These are phyloP conservation scores for Tubosaeta sp. DNA, from an alignment of 768 basidiomycete species.

Conservation along the genomic window DNA sequence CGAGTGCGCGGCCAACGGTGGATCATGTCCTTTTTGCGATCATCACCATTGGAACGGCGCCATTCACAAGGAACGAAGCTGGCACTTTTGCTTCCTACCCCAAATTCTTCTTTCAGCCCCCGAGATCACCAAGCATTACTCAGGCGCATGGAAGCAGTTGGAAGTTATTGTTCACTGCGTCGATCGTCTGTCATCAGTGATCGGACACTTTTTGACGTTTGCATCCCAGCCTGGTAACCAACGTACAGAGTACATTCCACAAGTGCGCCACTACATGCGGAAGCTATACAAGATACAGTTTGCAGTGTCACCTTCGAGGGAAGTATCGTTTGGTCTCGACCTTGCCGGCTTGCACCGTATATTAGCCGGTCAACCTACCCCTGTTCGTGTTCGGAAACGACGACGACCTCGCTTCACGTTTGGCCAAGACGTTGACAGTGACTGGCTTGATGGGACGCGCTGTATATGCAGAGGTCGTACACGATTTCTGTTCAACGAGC, in stretches of 20 bases:
- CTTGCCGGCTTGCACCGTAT: conserved; percentile 80
- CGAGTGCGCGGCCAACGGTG: conserved; percentile 80
- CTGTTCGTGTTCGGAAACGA: conserved; percentile 52
- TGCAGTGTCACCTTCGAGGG: conserved; percentile 77
- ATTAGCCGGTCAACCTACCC: conserved; percentile 60
- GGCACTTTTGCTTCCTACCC: conserved; percentile 80
- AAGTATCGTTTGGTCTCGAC: conserved; percentile 78
- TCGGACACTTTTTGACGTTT: conserved; percentile 77
- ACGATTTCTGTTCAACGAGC: conserved; percentile 53
- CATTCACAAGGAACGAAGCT: conserved; percentile 76
- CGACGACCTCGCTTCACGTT: conserved; percentile 60
- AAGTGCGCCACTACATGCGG: conserved; percentile 87
- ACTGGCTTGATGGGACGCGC: conserved; percentile 71
- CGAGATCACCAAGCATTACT: conserved; percentile 73
- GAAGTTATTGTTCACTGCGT: conserved; percentile 77
- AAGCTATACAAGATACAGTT: conserved; percentile 88
- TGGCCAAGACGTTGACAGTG: conserved; percentile 69
- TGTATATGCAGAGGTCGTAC: conserved; percentile 78
- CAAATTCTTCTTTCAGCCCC: conserved; percentile 69
- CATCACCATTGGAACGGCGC: conserved; percentile 90
- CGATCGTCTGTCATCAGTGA: conserved; percentile 67
- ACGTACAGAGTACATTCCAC: conserved; percentile 70
- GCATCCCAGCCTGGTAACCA: conserved; percentile 68
- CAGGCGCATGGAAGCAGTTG: conserved; percentile 74
- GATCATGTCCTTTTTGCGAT: conserved; percentile 88